A percentile compares a stretch with the other conserved stretches of the same genome.
Evolutionary conservation across 768 basidiomycete species (phyloP).

Genomic region (Rhodocollybia butyracea): DNA sequence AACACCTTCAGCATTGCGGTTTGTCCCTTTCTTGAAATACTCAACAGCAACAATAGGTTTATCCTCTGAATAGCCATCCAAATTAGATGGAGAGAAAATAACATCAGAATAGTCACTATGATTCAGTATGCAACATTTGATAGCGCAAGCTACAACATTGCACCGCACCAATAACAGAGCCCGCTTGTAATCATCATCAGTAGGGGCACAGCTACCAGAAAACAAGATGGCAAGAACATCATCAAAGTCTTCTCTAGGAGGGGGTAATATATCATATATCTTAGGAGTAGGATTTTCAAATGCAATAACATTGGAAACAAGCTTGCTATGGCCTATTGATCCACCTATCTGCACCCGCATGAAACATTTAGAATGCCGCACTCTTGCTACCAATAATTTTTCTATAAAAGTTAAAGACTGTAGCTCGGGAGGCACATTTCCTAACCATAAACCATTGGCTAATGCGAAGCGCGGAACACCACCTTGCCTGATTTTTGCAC

Average conservation of each 20-base stretch:
- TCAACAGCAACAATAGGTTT: conserved; percentile 21
- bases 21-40: conserved; percentile 8
- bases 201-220: too few relatives aligned
- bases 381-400: conserved; percentile 16
- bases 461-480: conserved; percentile 14
- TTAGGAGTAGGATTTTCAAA: conserved; percentile 15
- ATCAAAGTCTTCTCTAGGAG: too few relatives aligned
- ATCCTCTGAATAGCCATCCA: conserved; percentile 19
- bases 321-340: conserved; percentile 12
- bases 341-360: conserved; percentile 12
- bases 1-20: neutral
- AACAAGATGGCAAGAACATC: too few relatives aligned
- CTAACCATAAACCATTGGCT: conserved; percentile 25
- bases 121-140: conserved; percentile 35
- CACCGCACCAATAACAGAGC: conserved; percentile 26
- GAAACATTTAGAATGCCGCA: conserved; percentile 16
- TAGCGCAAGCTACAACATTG: conserved; percentile 19
- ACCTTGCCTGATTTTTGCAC: neutral
- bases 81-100: conserved; percentile 23
- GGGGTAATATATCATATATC: conserved; percentile 12
- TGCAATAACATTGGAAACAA: neutral
- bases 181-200: too few relatives aligned
- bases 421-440: conserved; percentile 18
- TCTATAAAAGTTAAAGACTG: conserved; percentile 10
- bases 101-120: conserved; percentile 30